Percentiles rank a stretch among this genome's conserved stretches.
These are phyloP conservation scores for Lentinula novae-zelandiae DNA, from an alignment of 1,284 basidiomycete species.

Conservation along the genomic window DNA sequence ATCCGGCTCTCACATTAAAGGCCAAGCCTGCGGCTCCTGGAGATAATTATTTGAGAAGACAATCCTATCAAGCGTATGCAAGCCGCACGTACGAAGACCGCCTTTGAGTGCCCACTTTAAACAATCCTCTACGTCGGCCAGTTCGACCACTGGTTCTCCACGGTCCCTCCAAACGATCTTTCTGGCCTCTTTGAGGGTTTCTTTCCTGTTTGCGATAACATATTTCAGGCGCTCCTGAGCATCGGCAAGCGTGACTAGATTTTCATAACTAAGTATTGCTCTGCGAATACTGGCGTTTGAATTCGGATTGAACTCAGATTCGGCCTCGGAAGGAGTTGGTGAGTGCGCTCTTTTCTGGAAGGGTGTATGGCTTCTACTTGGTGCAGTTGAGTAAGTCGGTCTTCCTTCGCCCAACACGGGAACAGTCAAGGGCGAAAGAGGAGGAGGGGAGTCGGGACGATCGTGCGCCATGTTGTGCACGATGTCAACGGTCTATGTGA, in stretches of 20 bases:
- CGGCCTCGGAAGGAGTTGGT: conserved; percentile 8
- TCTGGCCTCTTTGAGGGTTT: conserved; percentile 62
- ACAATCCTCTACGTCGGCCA: conserved; percentile 67
- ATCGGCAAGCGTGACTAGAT: conserved; percentile 75
- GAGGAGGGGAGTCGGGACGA: not conserved
- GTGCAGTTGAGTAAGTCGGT: conserved; percentile 12
- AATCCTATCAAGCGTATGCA: not conserved
- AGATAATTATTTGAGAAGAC: not conserved
- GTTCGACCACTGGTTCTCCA: conserved; percentile 72
- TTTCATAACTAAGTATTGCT: conserved; percentile 73
- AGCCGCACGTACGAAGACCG: conserved; percentile 63
- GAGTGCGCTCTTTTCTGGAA: conserved; percentile 1
- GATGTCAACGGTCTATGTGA: not conserved
- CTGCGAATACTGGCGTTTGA: conserved; percentile 28
- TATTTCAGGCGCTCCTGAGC: conserved; percentile 59
- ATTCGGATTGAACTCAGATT: conserved; percentile 9
- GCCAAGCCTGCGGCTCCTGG: conserved; percentile 77
- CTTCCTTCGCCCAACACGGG: conserved; percentile 7
- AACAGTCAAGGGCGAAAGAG: conserved; percentile 3
- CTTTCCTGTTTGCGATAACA: conserved; percentile 75
- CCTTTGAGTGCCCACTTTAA: conserved; percentile 73
- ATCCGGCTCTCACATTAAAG: conserved; percentile 74
- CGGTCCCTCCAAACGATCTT: conserved; percentile 83
- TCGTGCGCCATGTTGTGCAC: not conserved
- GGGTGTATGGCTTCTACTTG: conserved; percentile 11